These are phyloP conservation scores for Carex myosuroides DNA, from an alignment of 176 grass and related monocot genomes.

Conservation along the genomic window DNA sequence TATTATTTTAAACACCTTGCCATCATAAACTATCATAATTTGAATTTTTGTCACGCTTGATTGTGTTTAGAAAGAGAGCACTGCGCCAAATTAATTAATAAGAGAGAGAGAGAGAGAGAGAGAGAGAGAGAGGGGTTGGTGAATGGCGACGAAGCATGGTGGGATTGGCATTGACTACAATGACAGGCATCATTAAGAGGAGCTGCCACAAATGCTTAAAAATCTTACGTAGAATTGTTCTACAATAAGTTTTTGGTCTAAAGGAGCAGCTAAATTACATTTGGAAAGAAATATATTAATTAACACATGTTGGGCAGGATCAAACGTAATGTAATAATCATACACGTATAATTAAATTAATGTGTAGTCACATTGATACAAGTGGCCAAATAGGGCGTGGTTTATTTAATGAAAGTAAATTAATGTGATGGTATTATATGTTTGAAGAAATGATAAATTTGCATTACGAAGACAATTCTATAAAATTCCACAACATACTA, in stretches of 20 bases:
- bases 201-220: neutral
- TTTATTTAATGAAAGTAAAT: neutral
- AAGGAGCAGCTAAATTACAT: neutral
- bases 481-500: neutral
- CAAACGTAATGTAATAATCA: neutral
- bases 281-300: neutral
- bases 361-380: neutral
- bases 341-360: too few species aligned
- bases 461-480: neutral
- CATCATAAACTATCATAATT: conserved; percentile 10
- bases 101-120: neutral
- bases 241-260: neutral
- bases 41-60: conserved; percentile 5
- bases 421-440: neutral
- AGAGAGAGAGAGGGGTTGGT: neutral
- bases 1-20: neutral
- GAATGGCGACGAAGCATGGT: conserved; percentile 6
- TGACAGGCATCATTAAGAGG: neutral
- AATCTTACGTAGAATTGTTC: neutral
- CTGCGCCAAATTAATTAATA: neutral
- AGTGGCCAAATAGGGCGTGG: neutral
- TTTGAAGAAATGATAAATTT: neutral
- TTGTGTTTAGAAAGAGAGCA: neutral
- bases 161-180: conserved; percentile 12
- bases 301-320: neutral